Evolutionary conservation across 2,329 filamentous ascomycete genomes (phyloP).

Genomic region (Botrytis hyacinthi): DNA sequence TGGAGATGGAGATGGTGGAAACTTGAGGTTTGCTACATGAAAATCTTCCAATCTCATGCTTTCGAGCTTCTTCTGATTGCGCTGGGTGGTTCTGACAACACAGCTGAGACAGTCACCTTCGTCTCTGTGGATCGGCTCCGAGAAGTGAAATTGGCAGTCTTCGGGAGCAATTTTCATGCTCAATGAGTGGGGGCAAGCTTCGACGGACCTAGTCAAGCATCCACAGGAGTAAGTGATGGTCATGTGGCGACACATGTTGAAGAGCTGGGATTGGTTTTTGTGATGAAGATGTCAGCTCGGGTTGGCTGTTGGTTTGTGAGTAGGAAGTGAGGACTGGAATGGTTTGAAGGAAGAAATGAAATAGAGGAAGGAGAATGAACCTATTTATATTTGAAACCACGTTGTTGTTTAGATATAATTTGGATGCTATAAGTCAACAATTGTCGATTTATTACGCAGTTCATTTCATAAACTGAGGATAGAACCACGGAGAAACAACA

Average conservation of each 20-base stretch:
- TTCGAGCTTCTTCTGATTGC: background rate
- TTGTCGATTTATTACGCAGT: background rate
- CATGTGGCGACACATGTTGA: background rate
- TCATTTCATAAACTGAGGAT: background rate
- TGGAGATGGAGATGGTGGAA: background rate
- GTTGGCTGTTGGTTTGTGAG: background rate
- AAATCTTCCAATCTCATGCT: background rate
- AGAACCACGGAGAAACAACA: background rate
- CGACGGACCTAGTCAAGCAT: background rate
- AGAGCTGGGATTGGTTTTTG: background rate
- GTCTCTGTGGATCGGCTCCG: fast-evolving
- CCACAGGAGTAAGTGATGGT: background rate
- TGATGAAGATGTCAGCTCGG: background rate
- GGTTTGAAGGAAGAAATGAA: background rate
- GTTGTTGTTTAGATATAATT: background rate
- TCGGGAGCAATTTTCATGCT: background rate
- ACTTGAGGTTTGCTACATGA: background rate
- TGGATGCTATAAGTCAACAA: background rate
- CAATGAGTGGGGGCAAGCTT: background rate
- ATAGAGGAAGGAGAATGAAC: background rate
- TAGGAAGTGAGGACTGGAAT: too few relatives aligned
- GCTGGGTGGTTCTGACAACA: background rate
- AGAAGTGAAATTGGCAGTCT: background rate
- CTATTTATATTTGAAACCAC: background rate
- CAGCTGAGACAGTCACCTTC: background rate